Base-by-base conservation (phyloP, 2,329 filamentous ascomycete species). In the Pyrenophora teres region DNA sequence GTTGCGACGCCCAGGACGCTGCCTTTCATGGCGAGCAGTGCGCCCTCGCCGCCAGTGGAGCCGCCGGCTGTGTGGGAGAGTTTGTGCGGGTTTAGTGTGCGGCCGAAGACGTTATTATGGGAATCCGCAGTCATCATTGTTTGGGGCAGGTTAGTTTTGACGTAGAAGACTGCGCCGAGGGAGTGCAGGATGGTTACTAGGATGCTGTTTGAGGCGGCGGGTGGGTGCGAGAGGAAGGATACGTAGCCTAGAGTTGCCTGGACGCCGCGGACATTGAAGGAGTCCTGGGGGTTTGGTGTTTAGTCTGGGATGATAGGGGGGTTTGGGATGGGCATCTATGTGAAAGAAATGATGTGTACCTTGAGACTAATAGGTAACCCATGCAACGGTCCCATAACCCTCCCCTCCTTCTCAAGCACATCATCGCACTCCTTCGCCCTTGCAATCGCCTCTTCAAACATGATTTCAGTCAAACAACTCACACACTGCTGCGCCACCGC, bases 41-140 rank as follows among this genome's bases (percentile, higher is more conserved):
- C 83, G 0, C 80, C 85, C 65, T 88, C 86, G 10, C 87, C 87
- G 9, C 87, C 87, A 0, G 82, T 84, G 8, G 81, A 84, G 2
- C 88, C 87, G 4, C 87, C 87, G 0, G 84, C 79, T 0, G 82
- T 84, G 27, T 86, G 75, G 16, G 78, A 73, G 1, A 82, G 78
- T 52, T 87, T 88, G 50, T 81, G 76, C 0, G 87, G 87, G 62
- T 88, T 89, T 3, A 87, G 72, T 0, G 83, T 83, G 30, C 82
- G 78, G 1, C 85, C 86, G 50, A 84, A 85, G 16, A 87, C 64
- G 61, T 86, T 81, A 67, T 86, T 87, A 35, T 82, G 78, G 4
- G 78, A 81, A 64, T 88, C 85, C 10, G 66, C 69, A 1, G 66
- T 72, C 69, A 67, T 74, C 35, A 84, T 74, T 1, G 77, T 78